Base-by-base conservation (phyloP, 1,284 basidiomycete species). In the Pascua guehoae region DNA sequence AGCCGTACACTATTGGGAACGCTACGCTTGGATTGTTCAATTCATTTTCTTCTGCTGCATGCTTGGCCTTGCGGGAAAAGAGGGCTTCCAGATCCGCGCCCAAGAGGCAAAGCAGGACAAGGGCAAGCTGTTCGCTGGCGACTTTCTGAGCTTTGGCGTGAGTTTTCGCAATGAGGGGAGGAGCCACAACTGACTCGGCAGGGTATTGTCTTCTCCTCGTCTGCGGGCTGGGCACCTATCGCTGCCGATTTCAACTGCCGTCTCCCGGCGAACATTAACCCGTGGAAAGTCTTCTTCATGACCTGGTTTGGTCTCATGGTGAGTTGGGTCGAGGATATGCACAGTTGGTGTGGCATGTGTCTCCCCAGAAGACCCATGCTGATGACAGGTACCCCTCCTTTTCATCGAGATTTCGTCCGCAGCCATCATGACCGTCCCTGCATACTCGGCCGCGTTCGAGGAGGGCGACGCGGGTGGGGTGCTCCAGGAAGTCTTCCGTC, bases 21-120 rank as follows among this genome's bases (percentile, higher is more conserved):
- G 83, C 12, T 85, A 83, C 59, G 81, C 84, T 9, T 87, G 86
- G 86, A 79, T 83, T 11, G 70, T 81, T 32, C 79, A 81, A 39
- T 73, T 83, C 54, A 73, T 84, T 66, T 79, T 85, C 65, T 84
- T 84, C 78, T 74, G 81, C 59, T 81, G 84, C 64, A 71, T 80
- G 52, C 71, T 72, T 47, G 85, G 83, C 15, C 71, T 86, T 2
- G 84, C 83, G 1, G 79, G 79, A 15, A 76, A 79, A 12, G 83
- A 81, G 0, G 81, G 83, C 1, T 81, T 79, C 54, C 78, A 84
- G 39, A 69, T 82, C 5, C 74, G 76, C 47, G 77, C 80, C 0
- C 82, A 83, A 56, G 78, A 78, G 38, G 49, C 78, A 0, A 52
- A 73, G 0, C 81, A 85, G 67, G 81, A 80, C 40, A 78, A 69